Evolutionary conservation across 306 rosid species (phyloP).

Genomic region (Inga oerstediana): DNA sequence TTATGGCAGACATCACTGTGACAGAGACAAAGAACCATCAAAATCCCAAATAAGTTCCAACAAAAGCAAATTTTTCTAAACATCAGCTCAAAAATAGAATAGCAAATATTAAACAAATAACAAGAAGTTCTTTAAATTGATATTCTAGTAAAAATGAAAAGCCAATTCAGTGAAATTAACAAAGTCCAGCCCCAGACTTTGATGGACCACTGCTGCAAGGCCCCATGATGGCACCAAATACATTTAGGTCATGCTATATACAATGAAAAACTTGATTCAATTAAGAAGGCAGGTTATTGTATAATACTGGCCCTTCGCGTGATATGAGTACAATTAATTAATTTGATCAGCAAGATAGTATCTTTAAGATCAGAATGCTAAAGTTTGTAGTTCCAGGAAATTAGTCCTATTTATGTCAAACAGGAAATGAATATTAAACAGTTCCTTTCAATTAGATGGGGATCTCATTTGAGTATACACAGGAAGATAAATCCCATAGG

Average conservation of each 20-base stretch:
- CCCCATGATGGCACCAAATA: not conserved
- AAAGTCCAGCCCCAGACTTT: constrained; percentile 12
- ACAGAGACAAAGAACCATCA: constrained; percentile 27
- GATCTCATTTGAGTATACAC: not conserved
- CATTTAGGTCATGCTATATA: not conserved
- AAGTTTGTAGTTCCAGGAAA: not conserved
- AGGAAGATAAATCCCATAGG: not conserved
- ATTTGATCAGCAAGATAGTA: not conserved
- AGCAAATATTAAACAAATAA: constrained; percentile 16
- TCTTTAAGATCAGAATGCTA: not conserved
- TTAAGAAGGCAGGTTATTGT: not conserved
- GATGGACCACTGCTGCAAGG: not conserved
- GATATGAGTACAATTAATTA: not conserved
- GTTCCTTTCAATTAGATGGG: not conserved
- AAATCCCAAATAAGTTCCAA: constrained; percentile 26
- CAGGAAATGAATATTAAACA: not conserved
- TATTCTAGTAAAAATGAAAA: constrained; percentile 23
- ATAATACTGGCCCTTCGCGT: not conserved
- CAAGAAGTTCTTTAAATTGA: not conserved
- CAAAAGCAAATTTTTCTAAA: constrained; percentile 7
- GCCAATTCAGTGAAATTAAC: constrained; percentile 28
- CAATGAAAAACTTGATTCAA: not conserved
- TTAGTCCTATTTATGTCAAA: not conserved
- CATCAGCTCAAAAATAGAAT: not conserved
- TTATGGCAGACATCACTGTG: constrained; percentile 94